Base-by-base conservation (phyloP, 169 alveolate species). In the Plasmodium cynomolgi region DNA sequence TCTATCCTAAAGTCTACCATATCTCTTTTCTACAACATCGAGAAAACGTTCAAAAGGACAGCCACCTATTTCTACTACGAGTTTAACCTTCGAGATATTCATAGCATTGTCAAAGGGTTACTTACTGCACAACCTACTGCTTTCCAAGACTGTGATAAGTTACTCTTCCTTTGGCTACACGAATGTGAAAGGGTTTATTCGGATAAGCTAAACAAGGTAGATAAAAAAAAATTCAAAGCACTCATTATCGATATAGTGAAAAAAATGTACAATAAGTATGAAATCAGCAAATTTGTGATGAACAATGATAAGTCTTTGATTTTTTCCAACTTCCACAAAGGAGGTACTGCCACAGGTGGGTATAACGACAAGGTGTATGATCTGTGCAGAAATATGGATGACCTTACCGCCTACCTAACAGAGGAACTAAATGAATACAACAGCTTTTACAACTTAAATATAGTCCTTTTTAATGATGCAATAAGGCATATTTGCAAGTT, bases 61-160 rank as follows among this genome's bases (percentile, higher is more conserved):
- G 99, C 99, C 85, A 98, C 96, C 56, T 98, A 98, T 96, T 98
- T 98, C 98, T 99, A 98, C 97, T 98, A 98, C 96, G 99, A 98
- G 93, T 98, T 97, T 97, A 98, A 98, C 95, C 97, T 98, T 44
- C 96, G 99, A 92, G 99, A 98, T 97, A 96, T 98, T 77, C 97
- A 99, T 7, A 98, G 98, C 92, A 98, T 98, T 68, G 98, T 98
- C 96, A 97, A 98, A 92, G 99, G 99, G 68, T 94, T 98, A 31
- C 97, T 98, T 23, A 97, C 98, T 68, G 98, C 99, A 3, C 97
- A 98, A 50, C 98, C 98, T 5, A 97, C 94, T 26, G 84, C 92
- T 81, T 96, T 91, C 94, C 96, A 97, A 92, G 99, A 98, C 34
- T 98, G 99, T 29, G 99, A 98, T 93, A 98, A 98, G 93, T 93